These are phyloP conservation scores for Phytophthora aleatoria DNA, from an alignment of 352 stramenopile species.

Conservation along the genomic window DNA sequence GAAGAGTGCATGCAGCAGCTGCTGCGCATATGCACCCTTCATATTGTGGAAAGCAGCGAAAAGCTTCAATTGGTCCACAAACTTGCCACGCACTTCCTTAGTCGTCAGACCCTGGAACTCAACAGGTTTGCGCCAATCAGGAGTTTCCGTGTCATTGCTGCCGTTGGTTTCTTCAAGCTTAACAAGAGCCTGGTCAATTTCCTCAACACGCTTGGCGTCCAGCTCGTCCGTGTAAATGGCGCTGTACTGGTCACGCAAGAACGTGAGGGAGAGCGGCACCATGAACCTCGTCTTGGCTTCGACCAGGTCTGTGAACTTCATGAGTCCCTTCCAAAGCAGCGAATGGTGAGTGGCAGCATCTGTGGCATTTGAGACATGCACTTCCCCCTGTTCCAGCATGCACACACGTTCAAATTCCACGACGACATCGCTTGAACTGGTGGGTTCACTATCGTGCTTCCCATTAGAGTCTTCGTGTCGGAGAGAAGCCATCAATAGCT, in stretches of 20 bases:
- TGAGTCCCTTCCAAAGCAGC: conserved; percentile 81
- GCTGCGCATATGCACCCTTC: conserved; percentile 83
- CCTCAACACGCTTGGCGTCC: conserved; percentile 36
- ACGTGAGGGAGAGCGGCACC: conserved; percentile 84
- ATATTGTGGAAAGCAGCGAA: conserved; percentile 88
- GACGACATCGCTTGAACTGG: conserved; percentile 19
- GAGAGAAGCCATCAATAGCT: conserved; percentile 55
- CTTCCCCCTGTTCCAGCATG: conserved; percentile 54
- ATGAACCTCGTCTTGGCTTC: conserved; percentile 89
- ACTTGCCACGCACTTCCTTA: conserved; percentile 79
- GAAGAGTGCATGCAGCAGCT: conserved; percentile 82
- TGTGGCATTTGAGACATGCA: conserved; percentile 53
- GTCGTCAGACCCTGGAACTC: conserved; percentile 58
- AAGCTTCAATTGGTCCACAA: conserved; percentile 82
- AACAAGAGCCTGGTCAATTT: conserved; percentile 54
- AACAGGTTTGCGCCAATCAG: conserved; percentile 36
- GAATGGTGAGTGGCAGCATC: conserved; percentile 76
- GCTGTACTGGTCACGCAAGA: conserved; percentile 83
- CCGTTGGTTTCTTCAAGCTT: conserved; percentile 40
- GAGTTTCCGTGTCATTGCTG: conserved; percentile 18
- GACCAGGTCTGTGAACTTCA: conserved; percentile 73
- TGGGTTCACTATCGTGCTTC: conserved; percentile 14
- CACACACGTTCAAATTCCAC: conserved; percentile 60
- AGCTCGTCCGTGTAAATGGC: conserved; percentile 80
- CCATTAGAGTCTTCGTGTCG: conserved; percentile 39